Conservation (phyloP, 306 rosid species). For the Luffa acutangula region DNA sequence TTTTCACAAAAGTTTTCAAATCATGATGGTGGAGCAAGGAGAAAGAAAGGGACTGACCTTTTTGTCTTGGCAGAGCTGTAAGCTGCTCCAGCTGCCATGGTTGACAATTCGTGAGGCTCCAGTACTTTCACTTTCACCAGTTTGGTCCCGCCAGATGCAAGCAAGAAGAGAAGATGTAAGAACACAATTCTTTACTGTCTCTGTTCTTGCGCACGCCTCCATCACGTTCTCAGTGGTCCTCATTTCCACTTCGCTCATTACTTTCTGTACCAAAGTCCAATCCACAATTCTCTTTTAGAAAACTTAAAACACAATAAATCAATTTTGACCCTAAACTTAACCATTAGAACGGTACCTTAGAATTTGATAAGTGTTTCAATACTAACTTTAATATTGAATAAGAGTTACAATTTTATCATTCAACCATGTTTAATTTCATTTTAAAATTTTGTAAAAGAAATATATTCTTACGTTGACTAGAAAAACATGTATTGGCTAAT, state of each 20-base stretch:
- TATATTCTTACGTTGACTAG: too few relatives aligned
- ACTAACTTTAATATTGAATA: too few relatives aligned
- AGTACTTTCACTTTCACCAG: neutral
- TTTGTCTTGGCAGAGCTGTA: conserved; percentile 45
- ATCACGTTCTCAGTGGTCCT: conserved; percentile 63
- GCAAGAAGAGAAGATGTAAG: conserved; percentile 80
- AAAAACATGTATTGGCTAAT: too few relatives aligned
- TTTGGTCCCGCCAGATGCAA: conserved; percentile 54
- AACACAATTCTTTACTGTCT: conserved; percentile 54
- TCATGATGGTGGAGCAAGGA: neutral
- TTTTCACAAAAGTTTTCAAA: too few relatives aligned
- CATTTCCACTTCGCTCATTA: conserved; percentile 73
- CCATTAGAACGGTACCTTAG: too few relatives aligned
- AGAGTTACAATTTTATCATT: too few relatives aligned
- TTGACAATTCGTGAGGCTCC: conserved; percentile 24
- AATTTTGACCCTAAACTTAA: too few relatives aligned
- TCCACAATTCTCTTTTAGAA: too few relatives aligned
- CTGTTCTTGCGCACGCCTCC: conserved; percentile 67
- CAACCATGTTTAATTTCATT: too few relatives aligned
- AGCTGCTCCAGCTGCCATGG: conserved; percentile 59
- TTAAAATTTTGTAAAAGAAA: too few relatives aligned
- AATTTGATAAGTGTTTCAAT: too few relatives aligned
- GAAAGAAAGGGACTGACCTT: conserved; percentile 34
- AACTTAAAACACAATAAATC: too few relatives aligned
- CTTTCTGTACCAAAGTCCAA: conserved; percentile 36